Evolutionary conservation across 441 rosid species (phyloP).

Genomic region (Viola pubescens): DNA sequence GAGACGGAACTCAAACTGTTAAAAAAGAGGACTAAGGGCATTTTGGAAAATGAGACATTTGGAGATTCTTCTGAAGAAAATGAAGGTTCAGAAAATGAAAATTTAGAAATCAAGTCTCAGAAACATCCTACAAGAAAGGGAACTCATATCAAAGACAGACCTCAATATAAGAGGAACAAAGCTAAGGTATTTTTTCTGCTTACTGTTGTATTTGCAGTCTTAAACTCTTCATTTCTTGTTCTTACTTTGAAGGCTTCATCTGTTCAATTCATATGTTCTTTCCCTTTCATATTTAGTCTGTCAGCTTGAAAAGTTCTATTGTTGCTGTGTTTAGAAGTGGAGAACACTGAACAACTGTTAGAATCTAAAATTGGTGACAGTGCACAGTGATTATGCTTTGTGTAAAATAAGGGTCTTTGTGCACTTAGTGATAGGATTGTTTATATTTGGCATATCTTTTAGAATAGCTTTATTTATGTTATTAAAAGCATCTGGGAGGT

Average conservation of each 20-base stretch:
- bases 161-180: constrained; percentile 70
- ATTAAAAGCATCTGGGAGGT: not conserved
- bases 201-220: not conserved
- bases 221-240: not conserved
- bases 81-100: constrained; percentile 27
- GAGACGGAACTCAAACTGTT: constrained; percentile 39
- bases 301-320: not conserved
- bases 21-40: constrained; percentile 29
- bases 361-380: no score
- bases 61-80: constrained; percentile 29
- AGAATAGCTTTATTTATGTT: no score
- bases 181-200: constrained; percentile 48
- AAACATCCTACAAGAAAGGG: constrained; percentile 14
- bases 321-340: not conserved
- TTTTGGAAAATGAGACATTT: constrained; percentile 24
- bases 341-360: not conserved
- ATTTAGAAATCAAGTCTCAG: constrained; percentile 17
- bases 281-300: not conserved
- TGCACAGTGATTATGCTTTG: no score
- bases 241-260: no score
- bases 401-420: no score
- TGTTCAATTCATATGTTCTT: not conserved
- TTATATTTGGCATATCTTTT: no score
- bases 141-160: constrained; percentile 43
- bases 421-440: no score